phyloP scores from a whole-genome alignment of 371 early-diverging fungal species.

The Amoeboaphelidium protococcarum region DNA sequence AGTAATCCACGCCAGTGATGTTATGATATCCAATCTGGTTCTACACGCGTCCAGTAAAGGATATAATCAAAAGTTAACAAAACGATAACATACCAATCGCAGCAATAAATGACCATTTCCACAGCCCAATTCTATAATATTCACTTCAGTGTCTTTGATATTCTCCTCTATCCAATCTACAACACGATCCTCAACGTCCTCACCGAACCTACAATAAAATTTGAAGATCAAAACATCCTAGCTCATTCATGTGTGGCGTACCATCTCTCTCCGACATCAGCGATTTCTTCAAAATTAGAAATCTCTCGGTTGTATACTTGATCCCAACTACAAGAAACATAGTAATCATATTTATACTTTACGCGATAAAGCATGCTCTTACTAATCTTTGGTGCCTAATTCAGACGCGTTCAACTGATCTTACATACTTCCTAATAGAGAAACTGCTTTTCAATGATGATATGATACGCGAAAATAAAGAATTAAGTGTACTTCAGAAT shows the following conservation, averaged over 20 bases:
- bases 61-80: not conserved
- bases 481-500: no score
- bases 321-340: not conserved
- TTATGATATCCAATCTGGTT: conserved; percentile 32
- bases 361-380: no score
- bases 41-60: not conserved
- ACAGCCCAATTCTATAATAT: conserved; percentile 58
- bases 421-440: no score
- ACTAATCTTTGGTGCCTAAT: no score
- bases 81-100: conserved; percentile 26
- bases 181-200: conserved; percentile 50
- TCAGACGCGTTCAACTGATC: no score
- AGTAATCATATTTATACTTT: not conserved
- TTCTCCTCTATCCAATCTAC: conserved; percentile 38
- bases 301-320: not conserved
- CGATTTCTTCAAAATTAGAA: not conserved
- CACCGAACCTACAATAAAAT: conserved; percentile 35
- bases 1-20: conserved; percentile 61
- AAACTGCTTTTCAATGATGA: no score
- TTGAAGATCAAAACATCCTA: conserved; percentile 2
- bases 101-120: conserved; percentile 73
- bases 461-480: no score
- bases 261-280: conserved; percentile 2
- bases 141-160: conserved; percentile 8
- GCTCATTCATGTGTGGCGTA: not conserved